Evolutionary conservation across 331 rosid genomes (phyloP).

Genomic region (Ulmus americana): DNA sequence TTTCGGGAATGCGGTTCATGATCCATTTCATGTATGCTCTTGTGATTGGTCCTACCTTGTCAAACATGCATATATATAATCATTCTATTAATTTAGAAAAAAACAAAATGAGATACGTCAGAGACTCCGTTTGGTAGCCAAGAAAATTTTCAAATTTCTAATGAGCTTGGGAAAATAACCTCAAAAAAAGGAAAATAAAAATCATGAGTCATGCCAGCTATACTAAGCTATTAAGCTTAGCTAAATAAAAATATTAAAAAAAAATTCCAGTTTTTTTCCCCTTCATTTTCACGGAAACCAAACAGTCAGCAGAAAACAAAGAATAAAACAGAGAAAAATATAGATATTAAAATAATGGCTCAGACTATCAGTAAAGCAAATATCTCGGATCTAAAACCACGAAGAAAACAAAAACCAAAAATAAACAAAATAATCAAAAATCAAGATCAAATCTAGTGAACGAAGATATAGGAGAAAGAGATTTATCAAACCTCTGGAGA

Average conservation of each 20-base stretch:
- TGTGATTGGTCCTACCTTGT: slow-evolving; percentile 21
- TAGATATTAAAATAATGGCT: slow-evolving; percentile 16
- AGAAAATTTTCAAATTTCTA: neutral
- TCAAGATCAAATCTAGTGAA: slow-evolving; percentile 15
- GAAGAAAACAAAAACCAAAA: neutral
- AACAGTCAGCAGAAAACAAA: slow-evolving; percentile 17
- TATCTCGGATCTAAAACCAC: slow-evolving; percentile 30
- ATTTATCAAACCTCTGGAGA: slow-evolving; percentile 23
- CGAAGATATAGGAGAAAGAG: slow-evolving; percentile 7
- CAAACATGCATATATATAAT: neutral
- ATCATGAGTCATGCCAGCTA: slow-evolving; percentile 1
- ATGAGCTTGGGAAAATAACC: neutral
- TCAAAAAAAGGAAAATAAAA: neutral
- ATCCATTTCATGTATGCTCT: slow-evolving; percentile 30
- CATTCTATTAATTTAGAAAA: neutral
- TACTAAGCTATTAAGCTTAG: slow-evolving; percentile 8
- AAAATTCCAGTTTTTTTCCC: slow-evolving; percentile 3
- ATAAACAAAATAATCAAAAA: neutral
- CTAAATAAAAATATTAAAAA: neutral
- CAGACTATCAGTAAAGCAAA: slow-evolving; percentile 22
- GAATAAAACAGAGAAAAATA: neutral
- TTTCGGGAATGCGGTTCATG: slow-evolving; percentile 23
- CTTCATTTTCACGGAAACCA: slow-evolving; percentile 20
- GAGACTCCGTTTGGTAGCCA: neutral
- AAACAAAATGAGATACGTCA: neutral